These are phyloP conservation scores for Alternaria triticina DNA, from an alignment of 2,329 filamentous ascomycete species.

Conservation along the genomic window DNA sequence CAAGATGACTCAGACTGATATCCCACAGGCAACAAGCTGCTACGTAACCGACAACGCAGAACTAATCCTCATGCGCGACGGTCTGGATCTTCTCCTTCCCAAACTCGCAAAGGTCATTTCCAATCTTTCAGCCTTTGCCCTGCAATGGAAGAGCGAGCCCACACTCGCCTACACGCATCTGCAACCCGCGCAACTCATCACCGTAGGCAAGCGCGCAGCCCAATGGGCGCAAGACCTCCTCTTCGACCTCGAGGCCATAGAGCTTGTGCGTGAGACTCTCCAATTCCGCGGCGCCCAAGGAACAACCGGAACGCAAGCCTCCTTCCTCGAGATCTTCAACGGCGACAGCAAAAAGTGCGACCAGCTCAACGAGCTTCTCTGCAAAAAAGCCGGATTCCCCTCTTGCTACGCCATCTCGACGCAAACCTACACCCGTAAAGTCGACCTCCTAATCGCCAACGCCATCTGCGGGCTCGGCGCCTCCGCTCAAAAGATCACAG, in stretches of 20 bases:
- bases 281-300: slow-evolving; percentile 70
- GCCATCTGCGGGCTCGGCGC: slow-evolving; percentile 80
- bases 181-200: slow-evolving; percentile 69
- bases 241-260: slow-evolving; percentile 76
- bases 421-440: slow-evolving; percentile 80
- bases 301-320: slow-evolving; percentile 63
- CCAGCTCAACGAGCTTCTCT: slow-evolving; percentile 67
- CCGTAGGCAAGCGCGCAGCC: slow-evolving; percentile 71
- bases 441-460: slow-evolving; percentile 81
- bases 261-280: slow-evolving; percentile 71
- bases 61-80: slow-evolving; percentile 74
- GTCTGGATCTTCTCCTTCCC: slow-evolving; percentile 74
- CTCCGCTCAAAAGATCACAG: slow-evolving; percentile 76
- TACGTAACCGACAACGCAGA: slow-evolving; percentile 39
- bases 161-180: slow-evolving; percentile 80
- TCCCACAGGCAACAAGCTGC: slow-evolving; percentile 55
- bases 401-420: slow-evolving; percentile 69
- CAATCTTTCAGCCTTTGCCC: slow-evolving; percentile 75
- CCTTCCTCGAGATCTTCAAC: slow-evolving; percentile 74
- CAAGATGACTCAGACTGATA: slow-evolving; percentile 62
- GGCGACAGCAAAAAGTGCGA: slow-evolving; percentile 66
- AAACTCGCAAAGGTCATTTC: slow-evolving; percentile 81
- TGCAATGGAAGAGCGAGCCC: slow-evolving; percentile 74
- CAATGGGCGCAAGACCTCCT: slow-evolving; percentile 79
- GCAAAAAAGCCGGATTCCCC: slow-evolving; percentile 69